A percentile compares a stretch with the other conserved stretches of the same genome.
phyloP scores from a whole-genome alignment of 192 early-diverging fungal species.

The Backusella australiensis region DNA sequence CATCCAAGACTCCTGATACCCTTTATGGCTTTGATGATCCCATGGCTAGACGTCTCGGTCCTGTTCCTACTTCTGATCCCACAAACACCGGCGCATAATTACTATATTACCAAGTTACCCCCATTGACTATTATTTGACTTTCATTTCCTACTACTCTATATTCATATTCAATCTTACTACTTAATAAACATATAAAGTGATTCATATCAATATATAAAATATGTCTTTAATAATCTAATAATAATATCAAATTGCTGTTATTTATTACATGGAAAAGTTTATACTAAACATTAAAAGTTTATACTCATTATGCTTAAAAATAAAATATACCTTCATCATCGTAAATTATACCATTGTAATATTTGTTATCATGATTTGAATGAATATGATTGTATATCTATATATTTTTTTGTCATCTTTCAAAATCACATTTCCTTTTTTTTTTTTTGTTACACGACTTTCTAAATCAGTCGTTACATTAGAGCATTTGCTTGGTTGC shows the following conservation, averaged over 20 bases:
- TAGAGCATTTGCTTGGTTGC: neutral
- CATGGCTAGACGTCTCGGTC: constrained; percentile 9
- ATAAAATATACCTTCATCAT: neutral
- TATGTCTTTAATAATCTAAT: neutral
- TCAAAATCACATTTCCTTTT: neutral
- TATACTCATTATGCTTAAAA: no score
- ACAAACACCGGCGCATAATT: constrained; percentile 14
- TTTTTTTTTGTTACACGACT: neutral
- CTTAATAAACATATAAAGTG: neutral
- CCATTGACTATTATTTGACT: neutral
- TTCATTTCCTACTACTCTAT: neutral
- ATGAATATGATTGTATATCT: neutral
- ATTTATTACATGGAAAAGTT: neutral
- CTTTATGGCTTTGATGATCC: constrained; percentile 15
- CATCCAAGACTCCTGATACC: neutral
- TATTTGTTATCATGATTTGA: no score
- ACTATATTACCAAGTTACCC: neutral
- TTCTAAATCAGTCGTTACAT: neutral
- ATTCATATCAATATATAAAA: neutral
- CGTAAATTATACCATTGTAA: neutral
- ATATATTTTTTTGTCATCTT: neutral
- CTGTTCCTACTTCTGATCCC: constrained; percentile 12
- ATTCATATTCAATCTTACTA: neutral
- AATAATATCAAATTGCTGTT: neutral
- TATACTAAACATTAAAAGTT: no score